Evolutionary conservation across 129 eudicot genomes (phyloP), one percentile per base, ranked within the genome.

Genomic region (Deinandra increscens): DNA sequence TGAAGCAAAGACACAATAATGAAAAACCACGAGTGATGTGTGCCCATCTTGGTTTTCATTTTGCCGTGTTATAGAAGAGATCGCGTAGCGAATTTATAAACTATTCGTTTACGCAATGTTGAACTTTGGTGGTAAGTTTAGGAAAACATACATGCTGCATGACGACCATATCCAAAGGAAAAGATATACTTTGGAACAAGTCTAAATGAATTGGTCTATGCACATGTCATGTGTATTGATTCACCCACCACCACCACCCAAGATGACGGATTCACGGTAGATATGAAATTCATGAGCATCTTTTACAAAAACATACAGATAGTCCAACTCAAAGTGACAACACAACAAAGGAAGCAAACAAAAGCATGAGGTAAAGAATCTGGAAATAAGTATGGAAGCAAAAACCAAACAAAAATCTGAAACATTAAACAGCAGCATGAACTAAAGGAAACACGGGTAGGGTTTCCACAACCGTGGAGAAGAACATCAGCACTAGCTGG

Each of bases 151-250:
- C 76, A 77, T 61, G 66, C 33, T 62, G 76, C 81, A 70, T 77
- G 81, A 69, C 71, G 48, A 77, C 76, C 71, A 77, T 69, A 77
- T 69, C 59, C 60, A 18, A 69, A 69, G 76, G 81, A 69, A 62
- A 77, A 62, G 44, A 63, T 75, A 69, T n/a, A n/a, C n/a, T n/a
- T n/a, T 77, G 69, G 81, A 77, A 77, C 76, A 29, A 77, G 81
- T 77, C 81, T 54, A 49, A 41, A 29, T 50, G 81, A 77, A 77
- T 51, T 69, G 76, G 81, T 77, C 81, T 49, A 69, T 37, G 80
- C 80, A 59, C 23, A 58, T 59, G 54, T 76, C 64, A 60, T 69
- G 14, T 61, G 71, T 77, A 69, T 36, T 69, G 58, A 60, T 37
- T 39, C 31, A 74, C 44, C 67, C 17, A 44, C 69, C 61, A 60